Evolutionary conservation across 768 basidiomycete species (phyloP).

Genomic region (Boletellus sp.): DNA sequence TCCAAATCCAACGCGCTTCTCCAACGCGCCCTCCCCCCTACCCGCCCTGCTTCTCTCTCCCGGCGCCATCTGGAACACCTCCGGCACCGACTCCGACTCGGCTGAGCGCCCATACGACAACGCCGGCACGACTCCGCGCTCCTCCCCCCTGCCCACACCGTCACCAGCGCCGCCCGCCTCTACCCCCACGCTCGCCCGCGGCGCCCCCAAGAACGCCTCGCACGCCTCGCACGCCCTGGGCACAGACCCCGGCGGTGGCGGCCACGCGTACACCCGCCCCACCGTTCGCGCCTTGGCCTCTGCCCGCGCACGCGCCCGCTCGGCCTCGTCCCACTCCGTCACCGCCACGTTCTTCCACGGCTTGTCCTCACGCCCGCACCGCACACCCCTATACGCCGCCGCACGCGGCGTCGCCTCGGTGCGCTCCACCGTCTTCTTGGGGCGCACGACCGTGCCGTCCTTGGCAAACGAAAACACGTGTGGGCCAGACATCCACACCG

Average conservation of each 20-base stretch:
- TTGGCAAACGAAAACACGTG: constrained; percentile 21
- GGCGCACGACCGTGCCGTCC: constrained; percentile 16
- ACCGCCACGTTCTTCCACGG: constrained; percentile 30
- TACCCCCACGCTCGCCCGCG: neutral
- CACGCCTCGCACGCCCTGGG: constrained; percentile 6
- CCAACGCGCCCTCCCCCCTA: neutral
- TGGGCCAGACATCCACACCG: constrained; percentile 33
- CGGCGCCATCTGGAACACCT: constrained; percentile 1
- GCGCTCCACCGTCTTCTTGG: neutral
- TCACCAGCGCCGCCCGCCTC: neutral
- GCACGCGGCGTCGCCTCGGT: too few species aligned
- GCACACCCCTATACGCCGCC: too few species aligned
- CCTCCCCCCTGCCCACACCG: neutral
- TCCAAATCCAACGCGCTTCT: constrained; percentile 7
- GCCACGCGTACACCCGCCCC: constrained; percentile 22
- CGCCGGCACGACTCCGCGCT: constrained; percentile 4
- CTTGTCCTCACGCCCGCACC: constrained; percentile 7
- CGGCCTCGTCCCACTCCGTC: constrained; percentile 25
- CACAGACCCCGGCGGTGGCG: constrained; percentile 10
- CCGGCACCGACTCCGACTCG: constrained; percentile 6
- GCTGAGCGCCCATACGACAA: constrained; percentile 13
- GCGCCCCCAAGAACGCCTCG: neutral
- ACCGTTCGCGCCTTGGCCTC: neutral
- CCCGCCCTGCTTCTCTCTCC: neutral
- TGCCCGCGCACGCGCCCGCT: neutral